Percentiles rank a stretch among this genome's conserved stretches.
Conservation (phyloP, 306 rosid genomes). For the Myrica gale region DNA sequence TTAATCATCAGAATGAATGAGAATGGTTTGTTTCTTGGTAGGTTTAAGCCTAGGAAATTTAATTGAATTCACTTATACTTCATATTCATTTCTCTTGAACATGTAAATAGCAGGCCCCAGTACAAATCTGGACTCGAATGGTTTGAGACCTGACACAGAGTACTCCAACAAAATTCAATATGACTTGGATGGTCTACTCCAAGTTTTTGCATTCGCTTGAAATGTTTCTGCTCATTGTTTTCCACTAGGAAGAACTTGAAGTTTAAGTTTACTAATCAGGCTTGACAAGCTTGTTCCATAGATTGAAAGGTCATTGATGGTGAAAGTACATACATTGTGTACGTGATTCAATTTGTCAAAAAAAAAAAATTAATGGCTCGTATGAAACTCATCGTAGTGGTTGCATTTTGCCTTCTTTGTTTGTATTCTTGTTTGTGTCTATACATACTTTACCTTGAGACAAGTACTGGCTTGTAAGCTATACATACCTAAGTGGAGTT, state of each 20-base stretch:
- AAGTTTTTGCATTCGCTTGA: background rate
- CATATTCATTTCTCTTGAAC: too few relatives aligned
- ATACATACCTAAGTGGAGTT: background rate
- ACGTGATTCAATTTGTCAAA: too few relatives aligned
- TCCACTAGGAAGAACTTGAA: background rate
- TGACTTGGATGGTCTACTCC: constrained; percentile 22
- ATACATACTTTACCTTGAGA: background rate
- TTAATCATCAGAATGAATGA: background rate
- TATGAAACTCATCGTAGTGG: too few relatives aligned
- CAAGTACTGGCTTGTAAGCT: background rate
- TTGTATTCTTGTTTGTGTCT: too few relatives aligned
- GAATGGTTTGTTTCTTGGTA: background rate
- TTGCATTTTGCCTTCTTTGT: too few relatives aligned
- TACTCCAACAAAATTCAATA: background rate
- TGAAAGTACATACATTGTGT: too few relatives aligned
- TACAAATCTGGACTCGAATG: background rate
- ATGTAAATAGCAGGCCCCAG: too few relatives aligned
- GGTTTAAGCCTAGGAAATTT: background rate
- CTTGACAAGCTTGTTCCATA: too few relatives aligned
- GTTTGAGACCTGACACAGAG: constrained; percentile 10
- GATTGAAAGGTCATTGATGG: too few relatives aligned
- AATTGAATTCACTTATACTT: too few relatives aligned
- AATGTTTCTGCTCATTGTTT: background rate
- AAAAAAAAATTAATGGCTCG: too few relatives aligned
- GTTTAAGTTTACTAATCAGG: background rate